Base-by-base conservation (phyloP, 192 early-diverging fungal species). In the Spinellus fusiger region DNA sequence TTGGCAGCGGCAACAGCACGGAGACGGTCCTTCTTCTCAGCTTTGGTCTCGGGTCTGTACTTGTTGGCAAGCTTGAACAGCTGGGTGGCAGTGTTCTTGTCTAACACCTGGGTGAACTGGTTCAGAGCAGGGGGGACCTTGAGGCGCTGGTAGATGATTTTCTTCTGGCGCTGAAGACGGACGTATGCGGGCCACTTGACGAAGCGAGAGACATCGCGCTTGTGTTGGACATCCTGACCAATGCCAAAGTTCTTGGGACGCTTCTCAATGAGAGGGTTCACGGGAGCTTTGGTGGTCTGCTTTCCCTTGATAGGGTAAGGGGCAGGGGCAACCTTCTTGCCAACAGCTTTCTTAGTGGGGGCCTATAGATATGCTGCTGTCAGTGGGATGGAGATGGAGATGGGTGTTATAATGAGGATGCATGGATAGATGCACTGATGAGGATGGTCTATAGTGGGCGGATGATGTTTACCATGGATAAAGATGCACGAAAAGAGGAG, bases 41-140 rank as follows among this genome's bases (percentile, higher is more conserved):
- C 71, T 76, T 87, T 86, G 77, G 91, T 92, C 85, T 98, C 96
- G 51, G 96, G 94, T 73, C 94, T 93, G 89, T 96, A 96, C 91
- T 98, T 98, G 89, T 89, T 77, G 56, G 89, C 78, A 69, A 98
- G 89, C 86, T 93, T 93, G 92, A 98, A 96, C 68, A 94, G 82
- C 82, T 94, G 87, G 71, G 89, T 90, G 69, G 96, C 95, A 71
- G 91, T 95, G 89, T 95, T 96, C 86, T 93, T 93, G 85, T 98
- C 96, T 63, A 95, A 77, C 49, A 86, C 86, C 84, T 93, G 87
- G 74, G 90, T 87, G 89, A 98, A 98, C 87, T 98, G 96, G 89
- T 96, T 95, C 85, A 98, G 86, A 40, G 96, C 88, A 18, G 96
- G 96, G 61, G 96, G 96, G 34, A 98, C 96, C 91, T 96, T 96